Percentiles rank a stretch among this genome's conserved stretches.
These are phyloP conservation scores for Lachnellula hyalina DNA, from an alignment of 2,329 filamentous ascomycete genomes.

Conservation along the genomic window DNA sequence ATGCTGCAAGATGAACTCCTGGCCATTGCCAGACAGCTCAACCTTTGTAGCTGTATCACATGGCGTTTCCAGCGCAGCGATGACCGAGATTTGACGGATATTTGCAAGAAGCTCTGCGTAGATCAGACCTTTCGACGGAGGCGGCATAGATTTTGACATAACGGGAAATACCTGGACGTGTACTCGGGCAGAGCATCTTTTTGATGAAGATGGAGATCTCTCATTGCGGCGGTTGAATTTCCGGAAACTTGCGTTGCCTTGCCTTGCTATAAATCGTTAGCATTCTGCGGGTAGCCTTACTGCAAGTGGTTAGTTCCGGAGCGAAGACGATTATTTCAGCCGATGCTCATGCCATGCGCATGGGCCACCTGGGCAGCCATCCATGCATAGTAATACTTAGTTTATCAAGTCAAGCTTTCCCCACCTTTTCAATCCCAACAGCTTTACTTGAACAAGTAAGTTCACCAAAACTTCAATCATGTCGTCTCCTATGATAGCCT, in stretches of 20 bases:
- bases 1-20: slow-evolving; percentile 44
- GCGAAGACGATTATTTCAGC: background rate
- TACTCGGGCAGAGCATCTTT: background rate
- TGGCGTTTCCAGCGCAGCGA: slow-evolving; percentile 43
- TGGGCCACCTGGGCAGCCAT: too few relatives aligned
- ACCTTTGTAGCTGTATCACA: slow-evolving; percentile 26
- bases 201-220: too few relatives aligned
- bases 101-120: slow-evolving; percentile 63
- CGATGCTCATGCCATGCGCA: background rate
- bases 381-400: too few relatives aligned
- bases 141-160: slow-evolving; percentile 9
- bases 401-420: slow-evolving; percentile 15
- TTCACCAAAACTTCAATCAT: slow-evolving; percentile 17
- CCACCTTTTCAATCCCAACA: slow-evolving; percentile 17
- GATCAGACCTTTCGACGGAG: slow-evolving; percentile 31
- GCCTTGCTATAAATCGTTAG: background rate
- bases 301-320: background rate
- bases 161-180: background rate
- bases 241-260: background rate
- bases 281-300: background rate
- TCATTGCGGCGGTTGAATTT: background rate
- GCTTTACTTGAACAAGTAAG: slow-evolving; percentile 11
- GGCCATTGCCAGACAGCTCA: slow-evolving; percentile 41
- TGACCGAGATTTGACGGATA: slow-evolving; percentile 58
- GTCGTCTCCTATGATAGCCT: slow-evolving; percentile 39